phyloP scores from a whole-genome alignment of 2,329 filamentous ascomycete genomes.

The Colletotrichum musicola region DNA sequence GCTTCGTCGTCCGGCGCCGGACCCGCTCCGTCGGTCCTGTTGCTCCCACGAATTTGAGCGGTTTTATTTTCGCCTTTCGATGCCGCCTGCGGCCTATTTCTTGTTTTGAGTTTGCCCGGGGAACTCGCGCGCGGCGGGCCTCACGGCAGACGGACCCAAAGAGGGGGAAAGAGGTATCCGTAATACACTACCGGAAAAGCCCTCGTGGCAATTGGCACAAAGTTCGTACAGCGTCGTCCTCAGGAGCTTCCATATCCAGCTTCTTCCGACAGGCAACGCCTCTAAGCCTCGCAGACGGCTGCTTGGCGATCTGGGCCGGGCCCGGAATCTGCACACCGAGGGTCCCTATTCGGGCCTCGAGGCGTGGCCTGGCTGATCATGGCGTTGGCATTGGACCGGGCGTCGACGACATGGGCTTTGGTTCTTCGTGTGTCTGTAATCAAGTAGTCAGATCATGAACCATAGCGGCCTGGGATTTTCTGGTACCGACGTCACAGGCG shows the following conservation, averaged over 20 bases:
- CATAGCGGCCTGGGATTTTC: background rate
- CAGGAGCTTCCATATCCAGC: constrained; percentile 10
- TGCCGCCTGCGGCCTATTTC: background rate
- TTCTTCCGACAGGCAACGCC: background rate
- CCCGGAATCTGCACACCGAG: constrained; percentile 14
- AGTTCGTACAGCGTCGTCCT: background rate
- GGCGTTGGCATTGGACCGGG: background rate
- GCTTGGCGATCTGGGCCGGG: constrained; percentile 18
- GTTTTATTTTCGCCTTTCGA: constrained; percentile 2
- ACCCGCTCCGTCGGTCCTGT: constrained; percentile 30
- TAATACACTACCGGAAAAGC: constrained; percentile 3
- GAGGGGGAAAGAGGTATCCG: background rate
- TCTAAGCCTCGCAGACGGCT: constrained; percentile 4
- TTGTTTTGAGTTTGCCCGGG: constrained; percentile 6
- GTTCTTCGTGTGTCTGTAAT: constrained; percentile 3
- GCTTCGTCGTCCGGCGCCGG: constrained; percentile 32
- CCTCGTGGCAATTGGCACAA: constrained; percentile 11
- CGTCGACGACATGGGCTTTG: background rate
- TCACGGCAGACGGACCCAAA: background rate
- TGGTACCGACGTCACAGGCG: constrained; percentile 29
- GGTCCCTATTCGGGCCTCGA: background rate
- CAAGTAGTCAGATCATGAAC: constrained; percentile 23
- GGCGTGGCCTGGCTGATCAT: background rate
- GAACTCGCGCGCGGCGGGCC: background rate
- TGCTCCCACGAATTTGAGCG: constrained; percentile 20